Conservation (phyloP, 2,329 filamentous ascomycete genomes). For the Epichloe sp. region DNA sequence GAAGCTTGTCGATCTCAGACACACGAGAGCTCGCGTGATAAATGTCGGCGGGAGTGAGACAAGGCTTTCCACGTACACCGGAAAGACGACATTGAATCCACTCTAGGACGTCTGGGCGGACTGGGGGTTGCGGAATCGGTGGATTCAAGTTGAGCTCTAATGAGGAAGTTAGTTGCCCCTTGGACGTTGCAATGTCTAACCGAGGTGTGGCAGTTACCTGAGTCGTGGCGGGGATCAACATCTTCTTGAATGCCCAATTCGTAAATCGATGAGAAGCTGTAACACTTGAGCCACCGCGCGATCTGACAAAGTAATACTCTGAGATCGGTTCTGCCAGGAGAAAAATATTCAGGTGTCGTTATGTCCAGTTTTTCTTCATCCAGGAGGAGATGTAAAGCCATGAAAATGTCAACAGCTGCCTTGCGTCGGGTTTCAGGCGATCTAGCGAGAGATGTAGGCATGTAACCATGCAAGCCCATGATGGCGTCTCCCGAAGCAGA, state of each 20-base stretch:
- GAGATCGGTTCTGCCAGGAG: slow-evolving; percentile 37
- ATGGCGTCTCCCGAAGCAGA: slow-evolving; percentile 44
- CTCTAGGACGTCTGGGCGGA: slow-evolving; percentile 31
- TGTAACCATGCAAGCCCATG: slow-evolving; percentile 41
- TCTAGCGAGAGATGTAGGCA: slow-evolving; percentile 46
- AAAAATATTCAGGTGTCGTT: slow-evolving; percentile 29
- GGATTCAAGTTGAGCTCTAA: slow-evolving; percentile 20
- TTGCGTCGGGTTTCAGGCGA: slow-evolving; percentile 45
- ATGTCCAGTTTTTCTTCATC: slow-evolving; percentile 81
- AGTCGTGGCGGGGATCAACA: slow-evolving; percentile 23
- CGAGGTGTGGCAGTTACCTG: slow-evolving; percentile 19
- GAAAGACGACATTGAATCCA: slow-evolving; percentile 40
- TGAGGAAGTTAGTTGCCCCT: not conserved
- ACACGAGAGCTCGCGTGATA: slow-evolving; percentile 27
- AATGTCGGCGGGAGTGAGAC: slow-evolving; percentile 31
- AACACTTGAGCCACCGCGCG: slow-evolving; percentile 68
- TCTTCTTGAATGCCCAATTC: slow-evolving; percentile 41
- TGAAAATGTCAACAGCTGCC: slow-evolving; percentile 52
- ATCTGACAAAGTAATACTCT: slow-evolving; percentile 71
- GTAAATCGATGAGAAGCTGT: slow-evolving; percentile 33
- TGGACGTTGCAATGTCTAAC: not conserved
- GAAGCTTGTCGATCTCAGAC: slow-evolving; percentile 20
- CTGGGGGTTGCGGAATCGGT: slow-evolving; percentile 20
- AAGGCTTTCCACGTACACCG: slow-evolving; percentile 21
- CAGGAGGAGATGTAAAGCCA: slow-evolving; percentile 72